phyloP scores from a whole-genome alignment of 306 rosid species.

The Prinsepia uniflora region DNA sequence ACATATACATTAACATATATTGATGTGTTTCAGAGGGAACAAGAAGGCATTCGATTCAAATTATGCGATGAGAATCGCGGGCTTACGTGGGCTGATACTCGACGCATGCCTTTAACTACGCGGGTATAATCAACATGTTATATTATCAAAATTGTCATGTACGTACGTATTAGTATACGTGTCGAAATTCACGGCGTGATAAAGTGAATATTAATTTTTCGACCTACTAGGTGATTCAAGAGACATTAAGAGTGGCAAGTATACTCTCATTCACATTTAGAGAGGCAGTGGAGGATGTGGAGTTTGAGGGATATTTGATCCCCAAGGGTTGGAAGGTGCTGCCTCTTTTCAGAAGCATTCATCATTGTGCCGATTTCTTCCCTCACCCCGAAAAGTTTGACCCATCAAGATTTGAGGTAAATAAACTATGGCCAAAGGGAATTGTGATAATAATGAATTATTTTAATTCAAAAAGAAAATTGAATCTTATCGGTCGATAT shows the following conservation, averaged over 20 bases:
- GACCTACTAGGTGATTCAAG: constrained; percentile 64
- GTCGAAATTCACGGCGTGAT: too few relatives aligned
- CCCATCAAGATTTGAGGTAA: constrained; percentile 92
- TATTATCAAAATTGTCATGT: neutral
- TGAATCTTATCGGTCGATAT: neutral
- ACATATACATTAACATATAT: neutral
- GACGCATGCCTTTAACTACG: constrained; percentile 56
- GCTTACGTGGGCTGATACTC: constrained; percentile 79
- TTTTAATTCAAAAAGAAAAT: neutral
- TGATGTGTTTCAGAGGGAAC: constrained; percentile 57
- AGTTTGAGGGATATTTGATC: constrained; percentile 71
- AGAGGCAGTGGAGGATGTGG: constrained; percentile 82
- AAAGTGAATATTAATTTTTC: too few relatives aligned
- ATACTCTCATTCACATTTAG: constrained; percentile 87
- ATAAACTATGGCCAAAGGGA: neutral
- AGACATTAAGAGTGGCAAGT: constrained; percentile 80
- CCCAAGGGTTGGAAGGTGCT: constrained; percentile 97
- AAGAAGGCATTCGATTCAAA: constrained; percentile 49
- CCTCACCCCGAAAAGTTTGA: constrained; percentile 82
- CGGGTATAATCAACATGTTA: constrained; percentile 35
- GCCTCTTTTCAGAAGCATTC: constrained; percentile 92
- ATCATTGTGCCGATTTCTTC: constrained; percentile 65
- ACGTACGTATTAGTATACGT: too few relatives aligned
- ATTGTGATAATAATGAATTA: neutral
- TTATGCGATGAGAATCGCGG: constrained; percentile 41